These are phyloP conservation scores for Inga laurina DNA, from an alignment of 306 rosid species.

Conservation along the genomic window DNA sequence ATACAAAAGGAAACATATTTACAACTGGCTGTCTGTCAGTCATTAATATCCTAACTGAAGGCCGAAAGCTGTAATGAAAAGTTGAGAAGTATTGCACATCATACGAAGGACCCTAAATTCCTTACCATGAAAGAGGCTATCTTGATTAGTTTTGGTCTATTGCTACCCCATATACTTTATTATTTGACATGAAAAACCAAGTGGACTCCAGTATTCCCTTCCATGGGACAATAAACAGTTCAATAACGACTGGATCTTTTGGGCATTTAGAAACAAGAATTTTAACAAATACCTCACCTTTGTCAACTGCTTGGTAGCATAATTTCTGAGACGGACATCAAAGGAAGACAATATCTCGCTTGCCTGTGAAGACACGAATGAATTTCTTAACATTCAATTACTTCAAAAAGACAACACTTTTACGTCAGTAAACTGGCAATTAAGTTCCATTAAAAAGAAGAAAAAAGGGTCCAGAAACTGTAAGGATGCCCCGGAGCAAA, in stretches of 20 bases:
- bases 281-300: constrained; percentile 56
- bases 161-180: background rate
- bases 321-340: constrained; percentile 78
- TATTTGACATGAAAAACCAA: background rate
- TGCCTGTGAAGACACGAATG: constrained; percentile 59
- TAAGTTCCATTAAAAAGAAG: background rate
- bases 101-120: constrained; percentile 14
- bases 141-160: constrained; percentile 8
- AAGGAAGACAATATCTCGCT: constrained; percentile 93
- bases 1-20: background rate
- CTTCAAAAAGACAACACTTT: constrained; percentile 16
- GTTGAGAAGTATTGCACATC: background rate
- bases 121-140: background rate
- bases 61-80: background rate
- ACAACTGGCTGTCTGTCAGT: background rate
- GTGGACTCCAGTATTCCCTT: background rate
- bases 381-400: constrained; percentile 33
- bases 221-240: constrained; percentile 21
- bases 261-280: constrained; percentile 15
- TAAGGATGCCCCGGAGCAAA: background rate
- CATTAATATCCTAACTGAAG: constrained; percentile 10
- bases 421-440: background rate
- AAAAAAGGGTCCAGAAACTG: background rate
- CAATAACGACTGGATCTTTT: constrained; percentile 13
- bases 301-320: constrained; percentile 84